These are phyloP conservation scores for Astrothelium subdiscretum DNA, from an alignment of 495 filamentous ascomycete genomes.

Conservation along the genomic window DNA sequence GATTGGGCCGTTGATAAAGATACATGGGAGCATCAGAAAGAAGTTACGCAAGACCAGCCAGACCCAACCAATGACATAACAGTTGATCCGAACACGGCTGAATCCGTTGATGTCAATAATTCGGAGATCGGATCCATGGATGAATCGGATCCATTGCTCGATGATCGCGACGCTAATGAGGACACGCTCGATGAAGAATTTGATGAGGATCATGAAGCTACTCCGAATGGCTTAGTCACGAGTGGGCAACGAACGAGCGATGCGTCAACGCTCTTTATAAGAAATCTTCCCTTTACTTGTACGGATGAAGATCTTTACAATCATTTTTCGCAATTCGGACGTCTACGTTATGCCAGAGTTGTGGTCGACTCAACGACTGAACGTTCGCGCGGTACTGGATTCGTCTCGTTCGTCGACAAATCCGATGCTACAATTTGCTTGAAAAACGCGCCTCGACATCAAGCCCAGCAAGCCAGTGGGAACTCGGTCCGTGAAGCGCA, in stretches of 20 bases:
- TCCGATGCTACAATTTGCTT: constrained; percentile 65
- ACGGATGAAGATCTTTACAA: constrained; percentile 67
- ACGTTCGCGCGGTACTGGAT: constrained; percentile 80
- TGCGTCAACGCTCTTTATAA: constrained; percentile 73
- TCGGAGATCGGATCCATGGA: constrained; percentile 92
- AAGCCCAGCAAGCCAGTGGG: constrained; percentile 13
- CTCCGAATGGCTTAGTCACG: constrained; percentile 15
- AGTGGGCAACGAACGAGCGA: constrained; percentile 34
- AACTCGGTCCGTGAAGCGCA: neutral
- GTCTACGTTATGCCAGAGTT: constrained; percentile 73
- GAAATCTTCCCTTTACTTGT: constrained; percentile 82
- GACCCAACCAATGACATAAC: constrained; percentile 42
- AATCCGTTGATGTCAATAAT: constrained; percentile 62
- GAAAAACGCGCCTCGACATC: constrained; percentile 50
- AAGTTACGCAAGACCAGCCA: constrained; percentile 20
- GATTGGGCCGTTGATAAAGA: constrained; percentile 96
- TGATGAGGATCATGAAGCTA: constrained; percentile 27
- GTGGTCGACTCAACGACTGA: constrained; percentile 78
- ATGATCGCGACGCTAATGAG: constrained; percentile 20
- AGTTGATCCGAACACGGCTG: constrained; percentile 22
- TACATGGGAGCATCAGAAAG: constrained; percentile 59
- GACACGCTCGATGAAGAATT: constrained; percentile 23
- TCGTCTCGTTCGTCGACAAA: constrained; percentile 78
- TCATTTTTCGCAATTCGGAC: constrained; percentile 77
- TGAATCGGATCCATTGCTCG: constrained; percentile 33